A percentile compares a stretch with the other conserved stretches of the same genome.
Evolutionary conservation across 768 basidiomycete genomes (phyloP).

Genomic region (Hygrophoropsis aurantiaca): DNA sequence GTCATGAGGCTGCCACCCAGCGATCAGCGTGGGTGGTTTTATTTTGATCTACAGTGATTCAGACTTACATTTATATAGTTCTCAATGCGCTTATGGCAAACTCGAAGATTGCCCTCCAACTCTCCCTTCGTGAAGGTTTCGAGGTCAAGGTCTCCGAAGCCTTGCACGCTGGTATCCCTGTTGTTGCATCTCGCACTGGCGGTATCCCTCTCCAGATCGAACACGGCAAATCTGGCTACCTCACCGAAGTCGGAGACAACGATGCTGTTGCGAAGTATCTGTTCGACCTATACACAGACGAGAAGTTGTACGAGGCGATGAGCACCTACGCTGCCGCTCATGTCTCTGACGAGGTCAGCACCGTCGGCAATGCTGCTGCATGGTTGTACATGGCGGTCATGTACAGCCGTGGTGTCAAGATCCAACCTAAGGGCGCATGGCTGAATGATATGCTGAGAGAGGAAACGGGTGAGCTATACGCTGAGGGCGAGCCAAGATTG

Average conservation of each 20-base stretch:
- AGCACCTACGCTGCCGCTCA: constrained; percentile 70
- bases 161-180: constrained; percentile 85
- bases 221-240: constrained; percentile 84
- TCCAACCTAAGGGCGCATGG: constrained; percentile 82
- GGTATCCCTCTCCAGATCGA: constrained; percentile 93
- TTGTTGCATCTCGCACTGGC: constrained; percentile 83
- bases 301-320: constrained; percentile 60
- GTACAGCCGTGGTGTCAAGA: constrained; percentile 73
- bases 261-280: constrained; percentile 73
- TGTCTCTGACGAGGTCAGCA: constrained; percentile 82
- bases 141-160: constrained; percentile 97
- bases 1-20: constrained; percentile 82
- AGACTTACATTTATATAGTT: constrained; percentile 41
- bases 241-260: constrained; percentile 78
- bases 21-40: constrained; percentile 66
- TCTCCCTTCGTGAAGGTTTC: constrained; percentile 93
- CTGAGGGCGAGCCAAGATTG: constrained; percentile 65
- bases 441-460: constrained; percentile 77
- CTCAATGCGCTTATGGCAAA: constrained; percentile 89
- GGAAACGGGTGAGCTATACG: constrained; percentile 73
- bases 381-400: constrained; percentile 77
- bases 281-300: constrained; percentile 75
- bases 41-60: constrained; percentile 5
- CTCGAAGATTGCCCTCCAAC: constrained; percentile 85
- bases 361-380: constrained; percentile 73